Percentiles rank a stretch among this genome's conserved stretches.
Evolutionary conservation across 345 rosid species (phyloP).

Genomic region (Camelina hispida): DNA sequence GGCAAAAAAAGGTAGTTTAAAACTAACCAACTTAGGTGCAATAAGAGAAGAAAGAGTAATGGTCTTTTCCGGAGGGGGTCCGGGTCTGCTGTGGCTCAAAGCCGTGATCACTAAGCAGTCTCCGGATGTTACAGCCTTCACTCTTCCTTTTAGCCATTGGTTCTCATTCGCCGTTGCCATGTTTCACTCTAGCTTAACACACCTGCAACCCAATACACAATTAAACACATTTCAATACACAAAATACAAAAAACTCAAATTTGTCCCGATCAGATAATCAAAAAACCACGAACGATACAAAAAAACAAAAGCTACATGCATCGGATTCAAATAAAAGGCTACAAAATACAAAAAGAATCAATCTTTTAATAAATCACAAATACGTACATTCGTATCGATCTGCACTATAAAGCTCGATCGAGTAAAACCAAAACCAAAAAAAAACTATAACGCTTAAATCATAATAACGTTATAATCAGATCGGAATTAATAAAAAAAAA

Average conservation of each 20-base stretch:
- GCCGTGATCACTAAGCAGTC: constrained; percentile 80
- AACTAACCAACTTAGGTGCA: constrained; percentile 79
- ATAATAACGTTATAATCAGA: background rate
- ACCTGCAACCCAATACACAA: too few relatives aligned
- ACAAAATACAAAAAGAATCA: background rate
- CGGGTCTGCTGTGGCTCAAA: constrained; percentile 59
- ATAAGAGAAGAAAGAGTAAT: constrained; percentile 77
- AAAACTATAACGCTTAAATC: background rate
- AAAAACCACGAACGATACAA: constrained; percentile 1
- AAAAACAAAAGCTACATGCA: constrained; percentile 33
- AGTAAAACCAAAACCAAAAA: background rate
- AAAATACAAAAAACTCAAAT: background rate
- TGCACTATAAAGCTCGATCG: constrained; percentile 25
- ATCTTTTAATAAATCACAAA: background rate
- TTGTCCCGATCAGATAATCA: background rate
- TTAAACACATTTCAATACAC: background rate
- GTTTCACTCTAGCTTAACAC: constrained; percentile 41
- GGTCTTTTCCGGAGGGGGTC: constrained; percentile 86
- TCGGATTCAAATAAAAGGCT: background rate
- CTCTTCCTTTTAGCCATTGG: constrained; percentile 73
- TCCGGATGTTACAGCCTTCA: constrained; percentile 88
- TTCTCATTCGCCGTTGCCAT: constrained; percentile 54
- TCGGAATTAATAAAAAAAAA: background rate
- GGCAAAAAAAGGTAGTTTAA: too few relatives aligned
- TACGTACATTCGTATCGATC: constrained; percentile 36